Evolutionary conservation across 805 yeast genomes (phyloP), one percentile per base, ranked within the genome.

Genomic region (Torulaspora maleeae): DNA sequence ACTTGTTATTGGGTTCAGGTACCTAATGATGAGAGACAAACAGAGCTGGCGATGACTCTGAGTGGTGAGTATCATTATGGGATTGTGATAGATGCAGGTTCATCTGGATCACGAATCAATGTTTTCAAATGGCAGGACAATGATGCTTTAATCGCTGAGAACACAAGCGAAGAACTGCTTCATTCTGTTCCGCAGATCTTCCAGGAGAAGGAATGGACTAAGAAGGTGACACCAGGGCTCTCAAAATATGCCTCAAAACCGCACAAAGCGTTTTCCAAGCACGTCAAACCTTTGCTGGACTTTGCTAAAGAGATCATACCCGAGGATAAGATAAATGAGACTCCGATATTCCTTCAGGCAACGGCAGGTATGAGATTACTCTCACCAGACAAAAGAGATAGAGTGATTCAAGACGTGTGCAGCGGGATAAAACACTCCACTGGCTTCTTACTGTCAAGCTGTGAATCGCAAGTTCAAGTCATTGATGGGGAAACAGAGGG

Each of bases 401-500:
- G 61, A 29, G 73, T 93, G 2, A 66, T 91, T 35, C 53, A 67
- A 9, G 74, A 77, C 42, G 77, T 88, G 0, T 91, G 98, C 63
- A 45, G 63, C 7, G 64, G 72, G 7, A 67, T 91, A 25, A 68
- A 70, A 44, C 61, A 72, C 13, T 71, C 82, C 35, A 73, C 88
- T 3, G 64, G 71, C 10, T 91, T 91, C 56, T 52, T 61, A n/a
- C 38, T 73, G 11, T 52, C 58, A 7, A 71, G 75, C 38, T 91
- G 98, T 64, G 69, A 68, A 1, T 74, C 82, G 7, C 89, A 86
- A 56, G 80, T 93, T 8, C 82, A 85, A 56, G 82, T 87, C 32
- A 93, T 93, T 36, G 96, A 90, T 63, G 99, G 99, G 16, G 91
- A 86, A 55, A 79, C 89, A 1, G 99, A 93, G 68, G 99, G 98